Conservation (phyloP, 1,139 yeast species). For the Pneumocystis sp. region DNA sequence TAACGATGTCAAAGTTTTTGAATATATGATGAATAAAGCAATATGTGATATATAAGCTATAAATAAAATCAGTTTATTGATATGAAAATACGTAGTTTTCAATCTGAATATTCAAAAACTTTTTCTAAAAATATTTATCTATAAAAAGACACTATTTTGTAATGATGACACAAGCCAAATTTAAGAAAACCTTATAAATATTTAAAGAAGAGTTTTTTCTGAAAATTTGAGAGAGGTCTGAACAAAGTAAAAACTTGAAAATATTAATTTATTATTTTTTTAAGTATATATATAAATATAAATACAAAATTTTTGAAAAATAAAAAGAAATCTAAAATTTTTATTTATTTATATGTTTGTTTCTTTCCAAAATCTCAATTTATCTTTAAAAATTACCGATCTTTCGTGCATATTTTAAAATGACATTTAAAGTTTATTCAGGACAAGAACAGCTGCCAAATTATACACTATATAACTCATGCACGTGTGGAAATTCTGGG, state of each 20-base stretch:
- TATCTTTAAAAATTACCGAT: not conserved
- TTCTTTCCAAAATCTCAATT: not conserved
- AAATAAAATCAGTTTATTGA: not conserved
- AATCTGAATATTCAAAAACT: not conserved
- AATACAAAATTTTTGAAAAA: not conserved
- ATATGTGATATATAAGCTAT: not conserved
- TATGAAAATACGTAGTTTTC: not conserved
- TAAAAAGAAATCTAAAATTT: not conserved
- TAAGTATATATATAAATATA: not conserved
- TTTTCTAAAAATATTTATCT: not conserved
- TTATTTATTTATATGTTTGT: not conserved
- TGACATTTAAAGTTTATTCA: not conserved
- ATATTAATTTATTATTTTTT: not conserved
- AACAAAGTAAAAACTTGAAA: not conserved
- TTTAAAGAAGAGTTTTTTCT: not conserved
- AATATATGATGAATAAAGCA: not conserved
- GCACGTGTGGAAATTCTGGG: not conserved
- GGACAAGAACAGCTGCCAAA: not conserved
- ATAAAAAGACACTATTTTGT: not conserved
- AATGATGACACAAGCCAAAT: not conserved
- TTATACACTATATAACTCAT: not conserved
- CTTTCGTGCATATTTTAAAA: not conserved
- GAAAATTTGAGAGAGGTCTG: not conserved
- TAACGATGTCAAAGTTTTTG: not conserved
- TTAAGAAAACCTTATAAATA: not conserved